phyloP scores from a whole-genome alignment of 345 rosid species.

The Brassica carinata region DNA sequence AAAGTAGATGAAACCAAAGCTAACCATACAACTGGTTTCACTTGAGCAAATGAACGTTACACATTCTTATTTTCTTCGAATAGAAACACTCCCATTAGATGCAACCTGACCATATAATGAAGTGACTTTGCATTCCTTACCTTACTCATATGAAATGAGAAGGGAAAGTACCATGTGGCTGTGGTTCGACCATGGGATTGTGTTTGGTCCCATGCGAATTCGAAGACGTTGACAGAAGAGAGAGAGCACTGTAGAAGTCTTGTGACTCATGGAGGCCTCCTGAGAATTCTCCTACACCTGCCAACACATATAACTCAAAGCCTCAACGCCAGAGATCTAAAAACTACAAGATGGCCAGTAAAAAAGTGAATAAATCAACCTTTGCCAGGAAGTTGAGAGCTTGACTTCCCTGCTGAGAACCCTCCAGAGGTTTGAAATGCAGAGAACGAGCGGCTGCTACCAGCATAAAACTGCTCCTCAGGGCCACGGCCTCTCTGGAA shows the following conservation, averaged over 20 bases:
- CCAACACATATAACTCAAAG: neutral
- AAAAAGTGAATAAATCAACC: constrained; percentile 12
- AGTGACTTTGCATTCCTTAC: constrained; percentile 7
- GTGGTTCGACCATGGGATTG: constrained; percentile 22
- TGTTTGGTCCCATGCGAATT: constrained; percentile 49
- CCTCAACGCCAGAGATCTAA: constrained; percentile 3
- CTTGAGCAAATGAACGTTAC: neutral
- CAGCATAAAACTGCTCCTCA: constrained; percentile 45
- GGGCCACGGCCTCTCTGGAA: constrained; percentile 47
- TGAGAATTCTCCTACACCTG: constrained; percentile 63
- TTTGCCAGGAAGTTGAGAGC: constrained; percentile 20
- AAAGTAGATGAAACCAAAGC: constrained; percentile 1
- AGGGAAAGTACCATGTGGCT: constrained; percentile 31
- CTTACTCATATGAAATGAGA: constrained; percentile 27
- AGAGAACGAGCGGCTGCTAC: constrained; percentile 42
- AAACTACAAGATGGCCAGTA: neutral
- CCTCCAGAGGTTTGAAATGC: constrained; percentile 43
- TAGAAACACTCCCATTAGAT: constrained; percentile 17
- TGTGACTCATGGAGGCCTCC: constrained; percentile 59
- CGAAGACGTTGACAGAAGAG: constrained; percentile 97
- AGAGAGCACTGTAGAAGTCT: constrained; percentile 93
- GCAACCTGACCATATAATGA: constrained; percentile 1
- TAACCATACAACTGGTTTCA: constrained; percentile 15
- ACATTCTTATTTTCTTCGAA: neutral
- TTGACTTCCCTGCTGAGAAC: constrained; percentile 36